Evolutionary conservation across 495 filamentous ascomycete species (phyloP), one percentile per base, ranked within the genome.

Genomic region (Penicillium arizonense): DNA sequence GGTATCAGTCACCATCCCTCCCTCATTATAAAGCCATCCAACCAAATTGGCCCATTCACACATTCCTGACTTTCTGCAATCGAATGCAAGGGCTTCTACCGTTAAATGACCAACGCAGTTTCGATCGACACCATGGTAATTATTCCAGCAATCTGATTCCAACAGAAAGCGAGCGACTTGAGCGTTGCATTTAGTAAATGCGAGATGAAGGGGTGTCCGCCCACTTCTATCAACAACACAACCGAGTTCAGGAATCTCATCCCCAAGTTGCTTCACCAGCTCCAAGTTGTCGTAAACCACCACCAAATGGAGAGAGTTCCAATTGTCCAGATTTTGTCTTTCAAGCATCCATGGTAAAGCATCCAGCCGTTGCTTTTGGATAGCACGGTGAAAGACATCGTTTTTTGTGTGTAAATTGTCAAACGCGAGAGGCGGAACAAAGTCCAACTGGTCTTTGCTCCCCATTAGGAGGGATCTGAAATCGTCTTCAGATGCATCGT

Each of bases 291-390:
- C 30, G 30, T 46, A 46, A 21, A 46, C 44, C 12, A 46, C 44
- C 32, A 24, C 44, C 44, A 46, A 46, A 35, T 46, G 44, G 14
- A 46, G 28, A 46, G 20, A n/a, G 44, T 46, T 46, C 44, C 44
- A 35, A 14, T 3, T 46, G 13, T 46, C 28, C 30, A 46, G 34
- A 30, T 34, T 33, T 46, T 46, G n/a, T 33, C 11, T 46, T 46
- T 33, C 44, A 46, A 46, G 44, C 28, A 46, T 46, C 24, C 13
- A 34, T 3, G 44, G 26, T 46, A 46, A 26, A 6, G 6, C 6
- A 26, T 26, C 39, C 23, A n/a, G 23, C 16, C 39, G 39, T 41
- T 41, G 5, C 39, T 41, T 41, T 20, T 41, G 5, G 16, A 41
- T 41, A 21, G 39, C 39, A 21, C 39, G 5, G 23, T 41, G 3